Evolutionary conservation across 2,329 filamentous ascomycete species (phyloP), one percentile per base, ranked within the genome.

Genomic region (Leptographium procerum): DNA sequence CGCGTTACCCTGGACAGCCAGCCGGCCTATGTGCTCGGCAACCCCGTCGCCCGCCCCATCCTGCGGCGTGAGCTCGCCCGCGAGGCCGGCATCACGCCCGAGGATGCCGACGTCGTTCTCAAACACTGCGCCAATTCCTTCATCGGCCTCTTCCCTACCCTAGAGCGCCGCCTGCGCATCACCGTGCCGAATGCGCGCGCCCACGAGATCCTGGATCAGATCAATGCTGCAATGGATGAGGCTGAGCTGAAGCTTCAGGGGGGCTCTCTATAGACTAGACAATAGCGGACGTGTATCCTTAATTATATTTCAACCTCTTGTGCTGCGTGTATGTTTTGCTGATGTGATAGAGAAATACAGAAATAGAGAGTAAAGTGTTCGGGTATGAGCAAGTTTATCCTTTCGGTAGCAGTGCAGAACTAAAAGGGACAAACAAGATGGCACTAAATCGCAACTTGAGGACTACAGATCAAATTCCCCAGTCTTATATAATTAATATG

Each of bases 101-200:
- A 8, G 6, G 45, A 56, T n/a, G 55, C 22, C 22, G 43, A 56
- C 22, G 43, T n/a, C 45, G 43, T 56, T 2, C 55, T 56, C 36
- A 14, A 47, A 2, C 55, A 56, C 29, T 56, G 55, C 22, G 43
- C 43, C 19, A 56, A 56, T 43, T 56, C 55, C 9, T 56, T 56
- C 10, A 56, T 56, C 31, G 55, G 55, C 13, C 9, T 56, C n/a
- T 56, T 56, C 43, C 55, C 55, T 3, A 56, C 55, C 8, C 55
- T 56, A 11, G 55, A 56, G 55, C 55, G 55, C n/a, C 55, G 55
- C 7, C 28, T 56, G 26, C 55, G 55, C 55, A 56, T 56, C 11
- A 50, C 43, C 14, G 55, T 56, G 26, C 29, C 55, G 28, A 24
- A 56, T 10, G 29, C 33, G 10, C 28, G 26, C 5, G 55, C 55